A percentile compares a stretch with the other conserved stretches of the same genome.
Evolutionary conservation across 2,329 filamentous ascomycete genomes (phyloP).

Genomic region (Calonectria multiphialidica): DNA sequence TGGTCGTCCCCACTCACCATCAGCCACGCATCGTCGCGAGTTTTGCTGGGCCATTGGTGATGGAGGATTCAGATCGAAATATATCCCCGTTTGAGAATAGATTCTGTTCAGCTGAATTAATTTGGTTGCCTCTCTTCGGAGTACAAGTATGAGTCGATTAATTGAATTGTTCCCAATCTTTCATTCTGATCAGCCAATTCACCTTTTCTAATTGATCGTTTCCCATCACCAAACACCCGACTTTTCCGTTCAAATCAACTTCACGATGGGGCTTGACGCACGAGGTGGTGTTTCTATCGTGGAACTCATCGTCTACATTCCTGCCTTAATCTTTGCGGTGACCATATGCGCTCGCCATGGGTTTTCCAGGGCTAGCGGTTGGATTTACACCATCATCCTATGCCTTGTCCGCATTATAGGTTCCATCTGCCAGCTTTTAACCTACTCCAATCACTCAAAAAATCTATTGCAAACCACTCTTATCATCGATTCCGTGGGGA

Average conservation of each 20-base stretch:
- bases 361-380: conserved; percentile 60
- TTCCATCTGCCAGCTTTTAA: conserved; percentile 61
- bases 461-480: conserved; percentile 55
- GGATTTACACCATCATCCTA: conserved; percentile 66
- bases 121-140: neutral
- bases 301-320: conserved; percentile 55
- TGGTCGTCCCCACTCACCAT: neutral
- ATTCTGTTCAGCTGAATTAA: neutral
- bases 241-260: neutral
- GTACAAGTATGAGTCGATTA: neutral
- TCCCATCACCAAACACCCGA: neutral
- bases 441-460: conserved; percentile 55
- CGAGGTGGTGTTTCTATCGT: conserved; percentile 51
- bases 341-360: conserved; percentile 57
- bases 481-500: conserved; percentile 57
- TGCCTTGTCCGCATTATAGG: conserved; percentile 64
- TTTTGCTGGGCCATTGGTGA: neutral
- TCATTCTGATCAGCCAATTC: neutral
- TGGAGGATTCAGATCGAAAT: neutral
- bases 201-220: neutral
- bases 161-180: neutral
- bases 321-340: conserved; percentile 49
- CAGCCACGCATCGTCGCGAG: no score
- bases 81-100: conserved; percentile 1
- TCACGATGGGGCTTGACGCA: conserved; percentile 20